phyloP scores from a whole-genome alignment of 345 rosid species.

The Mallotus nudiflorus region DNA sequence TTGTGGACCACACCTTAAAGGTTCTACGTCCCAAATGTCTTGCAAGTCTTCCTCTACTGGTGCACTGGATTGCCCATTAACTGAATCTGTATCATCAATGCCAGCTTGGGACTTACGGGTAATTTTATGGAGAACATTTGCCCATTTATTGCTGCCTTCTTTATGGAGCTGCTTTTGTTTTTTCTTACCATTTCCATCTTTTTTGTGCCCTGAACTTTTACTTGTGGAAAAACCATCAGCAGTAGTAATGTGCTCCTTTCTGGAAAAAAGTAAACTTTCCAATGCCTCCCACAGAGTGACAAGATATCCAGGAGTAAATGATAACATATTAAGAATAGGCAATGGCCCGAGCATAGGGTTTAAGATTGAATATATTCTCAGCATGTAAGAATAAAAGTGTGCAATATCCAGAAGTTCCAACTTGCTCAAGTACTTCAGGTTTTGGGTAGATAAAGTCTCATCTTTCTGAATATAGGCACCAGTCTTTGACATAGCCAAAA shows the following conservation, averaged over 20 bases:
- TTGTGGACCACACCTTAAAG: slow-evolving; percentile 66
- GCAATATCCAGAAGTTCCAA: slow-evolving; percentile 67
- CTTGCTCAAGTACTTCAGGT: slow-evolving; percentile 34
- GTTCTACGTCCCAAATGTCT: slow-evolving; percentile 74
- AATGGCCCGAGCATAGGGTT: slow-evolving; percentile 66
- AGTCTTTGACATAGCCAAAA: slow-evolving; percentile 53
- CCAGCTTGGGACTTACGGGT: slow-evolving; percentile 67
- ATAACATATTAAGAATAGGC: slow-evolving; percentile 85
- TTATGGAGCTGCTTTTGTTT: slow-evolving; percentile 50
- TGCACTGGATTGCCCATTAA: slow-evolving; percentile 39
- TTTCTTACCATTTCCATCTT: slow-evolving; percentile 35
- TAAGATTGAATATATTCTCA: slow-evolving; percentile 65
- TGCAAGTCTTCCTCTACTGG: slow-evolving; percentile 40
- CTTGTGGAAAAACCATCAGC: slow-evolving; percentile 21
- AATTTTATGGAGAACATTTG: slow-evolving; percentile 64
- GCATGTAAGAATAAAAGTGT: slow-evolving; percentile 76
- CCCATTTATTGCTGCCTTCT: slow-evolving; percentile 71
- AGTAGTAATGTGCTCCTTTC: slow-evolving; percentile 22
- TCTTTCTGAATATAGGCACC: slow-evolving; percentile 32
- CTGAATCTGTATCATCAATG: slow-evolving; percentile 29
- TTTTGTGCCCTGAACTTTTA: slow-evolving; percentile 42
- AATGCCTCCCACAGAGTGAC: slow-evolving; percentile 62
- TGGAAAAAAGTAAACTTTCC: slow-evolving; percentile 53
- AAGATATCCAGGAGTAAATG: slow-evolving; percentile 86
- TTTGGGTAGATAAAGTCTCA: slow-evolving; percentile 26